Evolutionary conservation across 2,329 filamentous ascomycete genomes (phyloP), one percentile per base, ranked within the genome.

Genomic region (Arthrobotrys sphaeroides): DNA sequence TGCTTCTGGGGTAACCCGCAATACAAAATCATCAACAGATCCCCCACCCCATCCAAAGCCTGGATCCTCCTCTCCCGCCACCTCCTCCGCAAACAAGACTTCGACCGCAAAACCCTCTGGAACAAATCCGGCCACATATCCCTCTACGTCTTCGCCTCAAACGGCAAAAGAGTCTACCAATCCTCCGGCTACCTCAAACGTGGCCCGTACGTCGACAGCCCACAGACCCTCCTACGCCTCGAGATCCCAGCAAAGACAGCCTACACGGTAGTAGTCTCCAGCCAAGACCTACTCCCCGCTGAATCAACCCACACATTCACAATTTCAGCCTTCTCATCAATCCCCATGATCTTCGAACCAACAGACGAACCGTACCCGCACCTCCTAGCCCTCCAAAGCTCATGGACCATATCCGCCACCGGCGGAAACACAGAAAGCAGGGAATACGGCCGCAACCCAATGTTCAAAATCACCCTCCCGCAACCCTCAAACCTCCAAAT

Each of bases 401-500:
- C 86, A 1, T 99, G 95, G 95, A 93, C 88, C 1, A 85, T 88
- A 61, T 88, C 90, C 55, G 94, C 90, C 0, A 92, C 93, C 2
- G 95, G 95, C 20, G 95, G 95, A 28, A 96, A 93, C 80, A 88
- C 92, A 0, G 77, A 79, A 68, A 74, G 70, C 47, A 33, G 70
- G n/a, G 70, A 74, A 13, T 74, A 74, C 47, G 73, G 73, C 47
- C 57, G 65, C 51, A 70, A 69, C 40, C 73, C 73, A 9, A 76
- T 76, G 73, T 74, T 74, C 47, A 67, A 67, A 55, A 89, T 90
- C 75, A 91, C 90, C 26, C 83, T 90, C 1, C 88, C 87, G 6
- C 98, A 95, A 83, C 87, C 90, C n/a, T 85, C 87, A 69, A 99
- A 98, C 79, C 95, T 95, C 0, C 94, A 97, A 81, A 98, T 92